Evolutionary conservation across 1,139 yeast species (phyloP).

Genomic region (Blastobotrys niveus): DNA sequence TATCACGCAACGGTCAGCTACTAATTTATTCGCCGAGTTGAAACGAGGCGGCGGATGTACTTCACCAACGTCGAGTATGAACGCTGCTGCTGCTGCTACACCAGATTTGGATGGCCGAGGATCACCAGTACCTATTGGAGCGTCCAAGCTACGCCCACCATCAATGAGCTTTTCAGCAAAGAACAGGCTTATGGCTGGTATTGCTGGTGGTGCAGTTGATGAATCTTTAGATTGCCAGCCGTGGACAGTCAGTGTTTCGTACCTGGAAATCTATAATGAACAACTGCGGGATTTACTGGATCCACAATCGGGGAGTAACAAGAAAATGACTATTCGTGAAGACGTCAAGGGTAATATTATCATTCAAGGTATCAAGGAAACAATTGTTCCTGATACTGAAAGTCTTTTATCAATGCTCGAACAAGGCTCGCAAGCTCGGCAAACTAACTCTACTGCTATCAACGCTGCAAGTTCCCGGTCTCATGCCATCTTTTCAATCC

Average conservation of each 20-base stretch:
- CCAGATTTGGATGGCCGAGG: not conserved
- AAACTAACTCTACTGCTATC: conserved; percentile 28
- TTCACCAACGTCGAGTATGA: not conserved
- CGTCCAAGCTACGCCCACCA: conserved; percentile 12
- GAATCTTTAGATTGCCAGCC: conserved; percentile 14
- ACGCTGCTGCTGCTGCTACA: not conserved
- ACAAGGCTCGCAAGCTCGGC: conserved; percentile 26
- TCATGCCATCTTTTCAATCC: conserved; percentile 29
- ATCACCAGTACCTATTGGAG: conserved; percentile 10
- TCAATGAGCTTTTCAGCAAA: conserved; percentile 10
- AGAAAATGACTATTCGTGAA: conserved; percentile 23
- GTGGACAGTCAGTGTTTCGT: conserved; percentile 23
- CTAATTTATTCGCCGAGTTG: conserved; percentile 18
- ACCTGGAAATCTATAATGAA: conserved; percentile 67
- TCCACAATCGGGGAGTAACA: conserved; percentile 14
- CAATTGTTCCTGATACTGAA: conserved; percentile 20
- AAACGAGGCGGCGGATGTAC: conserved; percentile 6
- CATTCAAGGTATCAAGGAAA: conserved; percentile 24
- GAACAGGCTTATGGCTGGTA: conserved; percentile 10
- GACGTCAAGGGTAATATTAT: conserved; percentile 25
- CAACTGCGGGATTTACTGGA: conserved; percentile 53
- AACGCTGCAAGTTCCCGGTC: conserved; percentile 29
- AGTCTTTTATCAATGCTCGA: conserved; percentile 22
- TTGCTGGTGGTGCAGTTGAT: too few relatives aligned
- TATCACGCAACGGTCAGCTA: conserved; percentile 22